phyloP scores from a whole-genome alignment of 1,284 basidiomycete genomes.

The Salmacisia buchloeana region DNA sequence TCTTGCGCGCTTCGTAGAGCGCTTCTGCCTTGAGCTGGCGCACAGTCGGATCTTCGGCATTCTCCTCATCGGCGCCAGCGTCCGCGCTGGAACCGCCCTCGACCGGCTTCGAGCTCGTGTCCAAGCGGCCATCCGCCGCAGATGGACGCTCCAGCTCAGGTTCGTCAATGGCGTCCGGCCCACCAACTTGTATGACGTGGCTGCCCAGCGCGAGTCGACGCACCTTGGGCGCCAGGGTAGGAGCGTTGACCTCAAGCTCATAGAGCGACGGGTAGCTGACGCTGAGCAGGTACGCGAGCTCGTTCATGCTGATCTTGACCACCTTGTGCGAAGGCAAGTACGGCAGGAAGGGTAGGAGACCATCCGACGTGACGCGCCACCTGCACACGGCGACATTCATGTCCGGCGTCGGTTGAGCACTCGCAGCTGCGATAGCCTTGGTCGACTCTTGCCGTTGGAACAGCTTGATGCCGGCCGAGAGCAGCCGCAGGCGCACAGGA shows the following conservation, averaged over 20 bases:
- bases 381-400: conserved; percentile 56
- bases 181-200: background rate
- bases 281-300: conserved; percentile 61
- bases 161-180: background rate
- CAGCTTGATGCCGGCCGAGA: conserved; percentile 81
- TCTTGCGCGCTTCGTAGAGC: background rate
- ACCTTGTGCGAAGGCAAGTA: conserved; percentile 67
- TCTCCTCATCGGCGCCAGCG: background rate
- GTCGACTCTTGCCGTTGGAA: conserved; percentile 59
- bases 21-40: background rate
- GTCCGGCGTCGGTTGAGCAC: conserved; percentile 21
- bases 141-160: background rate
- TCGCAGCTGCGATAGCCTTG: conserved; percentile 25
- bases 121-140: background rate
- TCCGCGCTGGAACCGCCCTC: background rate
- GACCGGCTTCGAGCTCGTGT: background rate
- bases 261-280: conserved; percentile 41
- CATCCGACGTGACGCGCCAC: conserved; percentile 74
- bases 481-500: conserved; percentile 75
- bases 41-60: background rate
- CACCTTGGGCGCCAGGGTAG: conserved; percentile 1
- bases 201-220: background rate
- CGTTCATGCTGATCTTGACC: conserved; percentile 59
- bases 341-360: conserved; percentile 72
- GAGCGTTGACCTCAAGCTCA: conserved; percentile 2